Percentiles rank a stretch among this genome's conserved stretches.
phyloP scores from a whole-genome alignment of 129 eudicot genomes.

The Arctium minus region DNA sequence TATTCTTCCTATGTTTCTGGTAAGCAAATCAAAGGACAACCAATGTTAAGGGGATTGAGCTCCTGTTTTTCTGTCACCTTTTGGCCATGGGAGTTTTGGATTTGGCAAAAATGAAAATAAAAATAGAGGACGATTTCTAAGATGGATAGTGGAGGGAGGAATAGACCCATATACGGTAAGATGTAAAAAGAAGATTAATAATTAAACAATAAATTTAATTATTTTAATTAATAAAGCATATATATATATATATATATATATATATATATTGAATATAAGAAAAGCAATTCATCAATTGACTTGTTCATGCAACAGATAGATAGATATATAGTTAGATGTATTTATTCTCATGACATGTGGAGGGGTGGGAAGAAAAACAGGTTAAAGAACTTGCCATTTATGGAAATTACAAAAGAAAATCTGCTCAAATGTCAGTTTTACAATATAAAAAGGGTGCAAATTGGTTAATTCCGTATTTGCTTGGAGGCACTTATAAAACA shows the following conservation, averaged over 20 bases:
- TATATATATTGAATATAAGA: neutral
- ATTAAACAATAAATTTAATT: slow-evolving; percentile 7
- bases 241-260: too few species aligned
- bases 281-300: slow-evolving; percentile 11
- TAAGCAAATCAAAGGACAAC: slow-evolving; percentile 29
- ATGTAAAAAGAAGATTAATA: neutral
- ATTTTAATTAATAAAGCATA: neutral
- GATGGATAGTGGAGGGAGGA: neutral
- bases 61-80: slow-evolving; percentile 25
- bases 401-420: neutral
- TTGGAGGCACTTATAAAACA: neutral
- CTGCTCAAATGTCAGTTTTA: slow-evolving; percentile 3
- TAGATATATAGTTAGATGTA: neutral
- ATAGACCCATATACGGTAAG: neutral
- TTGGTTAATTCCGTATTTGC: too few species aligned
- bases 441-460: neutral
- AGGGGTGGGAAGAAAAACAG: slow-evolving; percentile 3
- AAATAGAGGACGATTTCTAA: neutral
- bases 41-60: slow-evolving; percentile 14
- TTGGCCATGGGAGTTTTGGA: slow-evolving; percentile 22
- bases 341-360: slow-evolving; percentile 20
- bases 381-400: neutral
- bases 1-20: slow-evolving; percentile 36
- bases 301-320: slow-evolving; percentile 18
- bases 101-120: slow-evolving; percentile 11